Percentiles rank a stretch among this genome's conserved stretches.
These are phyloP conservation scores for Barbatosphaeria neglecta DNA, from an alignment of 495 filamentous ascomycete species.

Conservation along the genomic window DNA sequence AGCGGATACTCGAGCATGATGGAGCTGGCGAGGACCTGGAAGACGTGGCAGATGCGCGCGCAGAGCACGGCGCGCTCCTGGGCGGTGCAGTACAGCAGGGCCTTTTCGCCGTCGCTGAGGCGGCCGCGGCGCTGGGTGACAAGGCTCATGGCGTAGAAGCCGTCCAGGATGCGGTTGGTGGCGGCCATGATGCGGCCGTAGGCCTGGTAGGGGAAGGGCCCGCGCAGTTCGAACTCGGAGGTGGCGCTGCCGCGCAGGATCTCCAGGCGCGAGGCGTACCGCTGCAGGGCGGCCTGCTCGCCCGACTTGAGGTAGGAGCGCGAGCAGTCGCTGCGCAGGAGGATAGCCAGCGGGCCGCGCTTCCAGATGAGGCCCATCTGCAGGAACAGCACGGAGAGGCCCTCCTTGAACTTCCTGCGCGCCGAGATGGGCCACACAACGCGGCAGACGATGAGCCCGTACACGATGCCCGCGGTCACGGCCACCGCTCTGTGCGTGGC, in stretches of 20 bases:
- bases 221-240: slow-evolving; percentile 73
- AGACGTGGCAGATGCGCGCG: slow-evolving; percentile 80
- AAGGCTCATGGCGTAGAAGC: slow-evolving; percentile 91
- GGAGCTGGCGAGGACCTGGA: slow-evolving; percentile 84
- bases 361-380: slow-evolving; percentile 95
- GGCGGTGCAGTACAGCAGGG: slow-evolving; percentile 66
- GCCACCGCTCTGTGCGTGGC: slow-evolving; percentile 82
- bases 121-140: slow-evolving; percentile 72
- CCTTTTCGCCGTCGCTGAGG: slow-evolving; percentile 66
- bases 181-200: slow-evolving; percentile 64
- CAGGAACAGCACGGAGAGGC: slow-evolving; percentile 75
- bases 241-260: slow-evolving; percentile 58
- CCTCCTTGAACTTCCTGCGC: slow-evolving; percentile 72
- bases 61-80: slow-evolving; percentile 71
- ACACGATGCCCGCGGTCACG: slow-evolving; percentile 76
- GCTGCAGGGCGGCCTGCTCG: slow-evolving; percentile 59
- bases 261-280: slow-evolving; percentile 55
- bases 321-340: slow-evolving; percentile 41
- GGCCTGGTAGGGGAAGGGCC: slow-evolving; percentile 63
- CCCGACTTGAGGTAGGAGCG: slow-evolving; percentile 67
- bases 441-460: slow-evolving; percentile 84
- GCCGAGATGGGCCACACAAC: slow-evolving; percentile 90
- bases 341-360: slow-evolving; percentile 72
- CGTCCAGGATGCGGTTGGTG: slow-evolving; percentile 74
- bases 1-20: slow-evolving; percentile 90